These are phyloP conservation scores for Carex pumila DNA, from an alignment of 176 grass and related monocot genomes.

Conservation along the genomic window DNA sequence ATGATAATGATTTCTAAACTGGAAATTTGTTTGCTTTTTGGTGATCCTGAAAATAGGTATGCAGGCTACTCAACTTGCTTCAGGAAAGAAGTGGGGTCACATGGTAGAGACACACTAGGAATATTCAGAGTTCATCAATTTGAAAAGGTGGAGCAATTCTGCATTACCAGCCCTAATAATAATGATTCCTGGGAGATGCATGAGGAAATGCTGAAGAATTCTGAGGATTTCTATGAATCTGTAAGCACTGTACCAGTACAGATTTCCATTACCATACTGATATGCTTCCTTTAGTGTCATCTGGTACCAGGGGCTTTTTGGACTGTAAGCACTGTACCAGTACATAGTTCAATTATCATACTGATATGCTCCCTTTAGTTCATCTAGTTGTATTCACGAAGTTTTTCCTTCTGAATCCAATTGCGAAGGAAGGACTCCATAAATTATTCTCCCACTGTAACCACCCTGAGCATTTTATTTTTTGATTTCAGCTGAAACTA, in stretches of 20 bases:
- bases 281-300: neutral
- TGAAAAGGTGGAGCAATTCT: slow-evolving; percentile 96
- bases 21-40: neutral
- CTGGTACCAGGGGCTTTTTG: no score
- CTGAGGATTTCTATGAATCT: slow-evolving; percentile 77
- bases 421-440: neutral
- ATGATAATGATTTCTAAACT: neutral
- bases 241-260: slow-evolving; percentile 6
- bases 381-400: neutral
- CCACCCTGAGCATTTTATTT: neutral
- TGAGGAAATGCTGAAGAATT: slow-evolving; percentile 85
- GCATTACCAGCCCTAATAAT: slow-evolving; percentile 60
- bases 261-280: neutral
- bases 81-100: slow-evolving; percentile 89
- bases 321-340: no score
- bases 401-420: neutral
- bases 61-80: slow-evolving; percentile 96
- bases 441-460: no score
- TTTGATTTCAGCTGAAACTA: slow-evolving; percentile 53
- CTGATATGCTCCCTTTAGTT: neutral
- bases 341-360: no score
- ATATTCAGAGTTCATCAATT: slow-evolving; percentile 97
- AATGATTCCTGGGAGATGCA: slow-evolving; percentile 77
- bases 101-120: slow-evolving; percentile 77
- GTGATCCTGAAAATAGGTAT: slow-evolving; percentile 39